Percentiles rank a stretch among this genome's conserved stretches.
Evolutionary conservation across 176 grass and related monocot species (phyloP).

Genomic region (Aegilops umbellulata): DNA sequence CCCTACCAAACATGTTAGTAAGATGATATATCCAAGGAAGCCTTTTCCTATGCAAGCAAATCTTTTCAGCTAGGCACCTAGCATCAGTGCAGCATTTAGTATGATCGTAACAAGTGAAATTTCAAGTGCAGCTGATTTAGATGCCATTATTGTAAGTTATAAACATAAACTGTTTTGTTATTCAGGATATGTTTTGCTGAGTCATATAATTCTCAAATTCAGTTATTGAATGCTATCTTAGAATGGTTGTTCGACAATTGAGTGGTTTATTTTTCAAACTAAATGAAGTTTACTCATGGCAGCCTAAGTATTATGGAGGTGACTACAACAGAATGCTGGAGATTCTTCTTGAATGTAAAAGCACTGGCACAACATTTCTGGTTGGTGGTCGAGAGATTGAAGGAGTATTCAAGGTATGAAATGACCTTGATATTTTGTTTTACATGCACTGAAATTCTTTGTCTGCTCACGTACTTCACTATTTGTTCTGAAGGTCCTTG

Average conservation of each 20-base stretch:
- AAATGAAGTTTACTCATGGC: constrained; percentile 32
- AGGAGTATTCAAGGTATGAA: constrained; percentile 90
- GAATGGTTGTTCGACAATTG: neutral
- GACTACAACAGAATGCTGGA: constrained; percentile 82
- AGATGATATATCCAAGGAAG: neutral
- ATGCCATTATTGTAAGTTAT: neutral
- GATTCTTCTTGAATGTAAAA: constrained; percentile 88
- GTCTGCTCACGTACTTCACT: constrained; percentile 2
- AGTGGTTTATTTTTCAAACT: constrained; percentile 23
- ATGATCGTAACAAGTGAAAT: neutral
- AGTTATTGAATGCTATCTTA: neutral
- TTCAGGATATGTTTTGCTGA: neutral
- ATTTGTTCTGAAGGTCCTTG: constrained; percentile 54
- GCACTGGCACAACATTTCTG: constrained; percentile 72
- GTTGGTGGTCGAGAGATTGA: constrained; percentile 84
- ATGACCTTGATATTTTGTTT: neutral
- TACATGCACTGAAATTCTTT: constrained; percentile 5
- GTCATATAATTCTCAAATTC: neutral
- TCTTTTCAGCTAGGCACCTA: neutral
- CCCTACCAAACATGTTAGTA: neutral
- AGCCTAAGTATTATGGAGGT: constrained; percentile 94
- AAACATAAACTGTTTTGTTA: neutral
- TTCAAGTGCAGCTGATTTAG: constrained; percentile 11
- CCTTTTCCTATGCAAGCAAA: neutral
- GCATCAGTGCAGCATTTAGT: neutral